Evolutionary conservation across 1,284 basidiomycete species (phyloP).

Genomic region (Cryptococcus sp.): DNA sequence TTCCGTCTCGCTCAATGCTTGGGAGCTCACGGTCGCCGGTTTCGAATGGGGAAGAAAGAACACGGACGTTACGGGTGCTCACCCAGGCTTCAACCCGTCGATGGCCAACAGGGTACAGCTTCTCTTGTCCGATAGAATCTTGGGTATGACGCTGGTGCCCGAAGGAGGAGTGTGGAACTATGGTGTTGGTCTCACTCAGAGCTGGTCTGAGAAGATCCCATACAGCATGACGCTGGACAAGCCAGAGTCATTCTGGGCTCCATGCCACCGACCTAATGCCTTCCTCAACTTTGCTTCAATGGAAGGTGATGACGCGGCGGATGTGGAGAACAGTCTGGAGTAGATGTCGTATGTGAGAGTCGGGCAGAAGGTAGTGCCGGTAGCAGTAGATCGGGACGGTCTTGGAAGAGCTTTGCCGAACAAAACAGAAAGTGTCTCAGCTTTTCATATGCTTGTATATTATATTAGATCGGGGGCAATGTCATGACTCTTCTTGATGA

Average conservation of each 20-base stretch:
- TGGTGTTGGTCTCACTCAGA: conserved; percentile 84
- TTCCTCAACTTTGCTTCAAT: conserved; percentile 89
- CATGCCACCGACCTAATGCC: conserved; percentile 83
- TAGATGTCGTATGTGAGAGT: conserved; percentile 15
- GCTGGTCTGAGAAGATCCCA: conserved; percentile 81
- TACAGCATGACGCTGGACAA: conserved; percentile 89
- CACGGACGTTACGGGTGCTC: conserved; percentile 77
- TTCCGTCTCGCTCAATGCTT: conserved; percentile 91
- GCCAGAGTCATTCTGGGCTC: conserved; percentile 92
- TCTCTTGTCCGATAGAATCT: conserved; percentile 86
- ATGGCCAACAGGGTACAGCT: conserved; percentile 98
- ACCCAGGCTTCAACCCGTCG: conserved; percentile 90
- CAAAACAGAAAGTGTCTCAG: too few species aligned
- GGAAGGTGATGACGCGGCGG: conserved; percentile 83
- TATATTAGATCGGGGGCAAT: too few species aligned
- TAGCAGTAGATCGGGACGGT: too few species aligned
- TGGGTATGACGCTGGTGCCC: conserved; percentile 87
- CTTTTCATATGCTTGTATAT: too few species aligned
- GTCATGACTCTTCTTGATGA: too few species aligned
- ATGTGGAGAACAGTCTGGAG: conserved; percentile 71
- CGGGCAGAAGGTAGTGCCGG: too few species aligned
- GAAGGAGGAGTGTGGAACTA: conserved; percentile 94
- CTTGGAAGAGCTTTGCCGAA: too few species aligned
- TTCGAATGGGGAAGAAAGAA: conserved; percentile 99
- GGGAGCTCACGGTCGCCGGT: conserved; percentile 83